Evolutionary conservation across 306 rosid species (phyloP).

Genomic region (Dalbergia cultrata): DNA sequence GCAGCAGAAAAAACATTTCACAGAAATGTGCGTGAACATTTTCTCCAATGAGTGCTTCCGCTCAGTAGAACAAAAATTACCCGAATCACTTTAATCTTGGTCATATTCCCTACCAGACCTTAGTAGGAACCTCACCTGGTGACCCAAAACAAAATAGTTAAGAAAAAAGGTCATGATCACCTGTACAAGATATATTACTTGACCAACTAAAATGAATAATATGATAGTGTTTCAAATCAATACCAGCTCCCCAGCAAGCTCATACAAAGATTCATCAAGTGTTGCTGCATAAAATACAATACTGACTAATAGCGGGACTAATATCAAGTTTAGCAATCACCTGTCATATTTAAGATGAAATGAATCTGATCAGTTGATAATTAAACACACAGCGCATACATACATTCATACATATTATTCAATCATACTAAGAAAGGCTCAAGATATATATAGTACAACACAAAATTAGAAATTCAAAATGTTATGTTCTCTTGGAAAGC

Average conservation of each 20-base stretch:
- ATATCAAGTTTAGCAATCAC: conserved; percentile 98
- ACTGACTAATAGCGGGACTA: conserved; percentile 98
- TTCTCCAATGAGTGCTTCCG: conserved; percentile 74
- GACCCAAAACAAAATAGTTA: neutral
- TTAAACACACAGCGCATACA: neutral
- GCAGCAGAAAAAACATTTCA: conserved; percentile 38
- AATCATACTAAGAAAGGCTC: conserved; percentile 12
- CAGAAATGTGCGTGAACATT: conserved; percentile 56
- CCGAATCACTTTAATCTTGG: conserved; percentile 72
- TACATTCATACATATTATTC: neutral
- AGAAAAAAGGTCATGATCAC: no score
- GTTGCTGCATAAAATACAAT: conserved; percentile 98
- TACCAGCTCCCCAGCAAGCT: conserved; percentile 99
- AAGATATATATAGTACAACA: conserved; percentile 1
- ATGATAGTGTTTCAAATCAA: conserved; percentile 19
- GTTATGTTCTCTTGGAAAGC: neutral
- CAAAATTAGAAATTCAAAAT: neutral
- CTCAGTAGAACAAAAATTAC: conserved; percentile 71
- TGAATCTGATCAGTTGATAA: conserved; percentile 25
- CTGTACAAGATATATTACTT: conserved; percentile 10
- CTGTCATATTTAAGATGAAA: conserved; percentile 58
- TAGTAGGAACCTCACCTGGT: conserved; percentile 70
- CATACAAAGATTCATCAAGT: conserved; percentile 93
- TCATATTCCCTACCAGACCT: conserved; percentile 39
- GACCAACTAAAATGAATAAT: conserved; percentile 39